Base-by-base conservation (phyloP, 768 basidiomycete species). In the Amanita thiersii region DNA sequence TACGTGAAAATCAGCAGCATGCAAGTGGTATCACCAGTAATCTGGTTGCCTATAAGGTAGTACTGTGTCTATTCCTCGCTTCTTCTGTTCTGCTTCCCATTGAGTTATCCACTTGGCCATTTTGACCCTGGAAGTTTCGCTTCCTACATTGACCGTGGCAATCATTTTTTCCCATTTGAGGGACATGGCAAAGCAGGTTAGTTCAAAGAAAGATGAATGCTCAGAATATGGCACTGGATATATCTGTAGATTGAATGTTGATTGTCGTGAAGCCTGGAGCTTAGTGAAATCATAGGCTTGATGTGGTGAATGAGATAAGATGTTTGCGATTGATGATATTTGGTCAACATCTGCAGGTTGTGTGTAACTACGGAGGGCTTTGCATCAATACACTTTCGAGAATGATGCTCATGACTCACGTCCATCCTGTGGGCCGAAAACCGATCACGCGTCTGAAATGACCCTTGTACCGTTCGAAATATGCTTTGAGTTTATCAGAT, bases 351-450 rank as follows among this genome's bases (percentile, higher is more conserved):
- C 82, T 0, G 74, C 64, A 1, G 85, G 74, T 15, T 75, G 78
- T 1, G 79, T 68, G 50, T 76, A 90, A 18, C 86, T 88, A 43
- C 12, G 20, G 31, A 37, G n/a, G 46, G 28, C 9, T 12, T 33
- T 15, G 20, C 20, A 21, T 14, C 35, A 3, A 33, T 7, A 10
- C 24, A 21, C 25, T n/a, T 10, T 10, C 39, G 24, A 37, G 20
- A 9, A 8, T 34, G 11, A 20, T 7, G 14, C 17, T 32, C 6
- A 9, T 2, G n/a, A 73, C 87, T 56, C 46, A 96, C 79, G 89
- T 87, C 94, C 94, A 98, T 25, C 96, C 96, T 0, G 96, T 98
- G 0, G 96, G 96, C 44, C 93, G 66, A 50, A 98, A 86, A 0
- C 84, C 93, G 9, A 96, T 69, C 1, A 77, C 75, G 40, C 74